Base-by-base conservation (phyloP, 2,329 filamentous ascomycete genomes). In the Pseudohalonectria lignicola region DNA sequence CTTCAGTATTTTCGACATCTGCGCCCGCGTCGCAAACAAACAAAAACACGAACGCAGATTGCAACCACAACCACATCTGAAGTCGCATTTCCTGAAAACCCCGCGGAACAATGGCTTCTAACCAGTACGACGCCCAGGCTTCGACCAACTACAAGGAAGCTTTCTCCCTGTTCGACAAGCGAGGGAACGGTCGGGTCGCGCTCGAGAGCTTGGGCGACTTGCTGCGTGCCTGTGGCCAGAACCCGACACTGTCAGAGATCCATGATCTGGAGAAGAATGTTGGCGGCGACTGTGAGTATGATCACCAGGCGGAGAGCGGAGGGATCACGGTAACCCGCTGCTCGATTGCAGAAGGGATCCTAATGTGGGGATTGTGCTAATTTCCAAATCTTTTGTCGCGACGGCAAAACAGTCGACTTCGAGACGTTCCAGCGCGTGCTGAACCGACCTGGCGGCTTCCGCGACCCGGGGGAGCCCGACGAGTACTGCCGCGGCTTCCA, bases 71-170 rank as follows among this genome's bases (percentile, higher is more conserved):
- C n/a, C n/a, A n/a, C n/a, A n/a, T n/a, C n/a, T n/a, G n/a, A n/a
- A n/a, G n/a, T n/a, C n/a, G n/a, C n/a, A n/a, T n/a, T n/a, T n/a
- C n/a, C n/a, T n/a, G n/a, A n/a, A n/a, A n/a, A n/a, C n/a, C n/a
- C n/a, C n/a, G n/a, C n/a, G 39, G 47, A 40, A 55, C 37, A 45
- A 71, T 70, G 66, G 50, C 63, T 53, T 66, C 69, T 71, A 71
- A 72, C 56, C 55, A 66, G 43, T 66, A 58, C 51, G 68, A 71
- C 45, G 54, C 62, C 34, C 74, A 81, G 76, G 76, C 76, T 61
- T 79, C 74, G 45, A 96, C 90, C 69, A 96, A 98, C 82, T 98
- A 96, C 86, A 96, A 96, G 74, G 92, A 98, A 81, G 92, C 92
- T 52, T 98, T 98, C 67, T 88, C 88, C 54, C 84, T 98, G 61